Evolutionary conservation across 345 rosid species (phyloP).

Genomic region (Combretum micranthum): DNA sequence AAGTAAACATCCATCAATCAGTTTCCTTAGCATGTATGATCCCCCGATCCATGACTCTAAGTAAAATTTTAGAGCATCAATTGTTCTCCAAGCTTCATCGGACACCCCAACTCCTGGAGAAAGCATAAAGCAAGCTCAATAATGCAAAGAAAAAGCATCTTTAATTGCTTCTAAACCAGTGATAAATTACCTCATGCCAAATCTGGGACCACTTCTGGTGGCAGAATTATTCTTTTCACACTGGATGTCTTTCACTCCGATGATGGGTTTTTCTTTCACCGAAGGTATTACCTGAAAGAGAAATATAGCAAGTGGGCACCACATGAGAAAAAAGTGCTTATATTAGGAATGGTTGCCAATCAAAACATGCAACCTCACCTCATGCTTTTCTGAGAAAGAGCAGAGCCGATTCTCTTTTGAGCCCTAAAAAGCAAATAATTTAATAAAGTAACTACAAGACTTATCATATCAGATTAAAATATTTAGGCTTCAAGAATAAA

Average conservation of each 20-base stretch:
- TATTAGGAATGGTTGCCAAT: not conserved
- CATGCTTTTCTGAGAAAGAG: constrained; percentile 46
- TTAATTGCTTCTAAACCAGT: not conserved
- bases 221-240: constrained; percentile 21
- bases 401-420: constrained; percentile 81
- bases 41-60: too few relatives aligned
- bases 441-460: constrained; percentile 11
- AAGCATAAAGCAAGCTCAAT: constrained; percentile 6
- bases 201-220: constrained; percentile 34
- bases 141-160: not conserved
- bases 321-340: not conserved
- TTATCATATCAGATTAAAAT: not conserved
- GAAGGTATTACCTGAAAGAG: constrained; percentile 23
- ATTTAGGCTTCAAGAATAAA: constrained; percentile 3
- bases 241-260: constrained; percentile 32
- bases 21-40: not conserved
- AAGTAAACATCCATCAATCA: not conserved
- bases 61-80: not conserved
- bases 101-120: constrained; percentile 54
- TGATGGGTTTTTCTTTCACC: constrained; percentile 26
- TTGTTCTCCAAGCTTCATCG: constrained; percentile 17
- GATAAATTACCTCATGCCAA: constrained; percentile 40
- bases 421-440: constrained; percentile 51
- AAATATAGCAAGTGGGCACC: not conserved
- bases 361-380: constrained; percentile 29